Base-by-base conservation (phyloP, 2,329 filamentous ascomycete species). In the Venturia oleaginea region DNA sequence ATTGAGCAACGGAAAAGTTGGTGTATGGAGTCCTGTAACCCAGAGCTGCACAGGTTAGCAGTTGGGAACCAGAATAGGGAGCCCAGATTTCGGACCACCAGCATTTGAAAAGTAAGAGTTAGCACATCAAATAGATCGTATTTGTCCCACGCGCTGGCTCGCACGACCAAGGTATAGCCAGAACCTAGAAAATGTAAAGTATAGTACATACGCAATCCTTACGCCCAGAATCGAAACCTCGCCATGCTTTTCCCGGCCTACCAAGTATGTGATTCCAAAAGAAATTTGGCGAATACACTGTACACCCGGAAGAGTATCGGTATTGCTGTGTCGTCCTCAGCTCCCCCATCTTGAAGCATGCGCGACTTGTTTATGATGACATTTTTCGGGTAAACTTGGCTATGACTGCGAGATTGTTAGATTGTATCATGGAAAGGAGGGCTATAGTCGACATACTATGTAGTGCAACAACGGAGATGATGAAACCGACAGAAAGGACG, bases 381-480 rank as follows among this genome's bases (percentile, higher is more conserved):
- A 96, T 96, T 78, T 88, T 89, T 79, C 92, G 88, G 71, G 92
- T 95, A 74, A 97, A 81, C 84, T 97, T 97, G 77, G 92, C 92
- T 76, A 97, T 94, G 76, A 97, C 92, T 97, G 67, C 64, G 38
- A 65, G 51, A 65, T 43, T 22, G 54, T 64, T 71, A 70, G 57
- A 46, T 43, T 42, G 19, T n/a, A 37, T 46, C 6, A 11, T 3
- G 22, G 10, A 34, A 1, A 15, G 5, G 1, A 30, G 15, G 61
- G 27, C 30, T 3, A 30, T 42, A 22, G 8, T n/a, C 61, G 37
- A 83, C 91, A 71, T 86, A 97, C 94, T 92, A 81, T 99, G 94
- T 75, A 99, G 84, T 71, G 92, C 92, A 73, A 99, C 94, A 74
- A 99, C 94, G 74, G 90, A 94, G 82, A 99, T 97, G 79, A 99